Base-by-base conservation (phyloP, 805 yeast species). In the Saccharomycopsis capsularis region DNA sequence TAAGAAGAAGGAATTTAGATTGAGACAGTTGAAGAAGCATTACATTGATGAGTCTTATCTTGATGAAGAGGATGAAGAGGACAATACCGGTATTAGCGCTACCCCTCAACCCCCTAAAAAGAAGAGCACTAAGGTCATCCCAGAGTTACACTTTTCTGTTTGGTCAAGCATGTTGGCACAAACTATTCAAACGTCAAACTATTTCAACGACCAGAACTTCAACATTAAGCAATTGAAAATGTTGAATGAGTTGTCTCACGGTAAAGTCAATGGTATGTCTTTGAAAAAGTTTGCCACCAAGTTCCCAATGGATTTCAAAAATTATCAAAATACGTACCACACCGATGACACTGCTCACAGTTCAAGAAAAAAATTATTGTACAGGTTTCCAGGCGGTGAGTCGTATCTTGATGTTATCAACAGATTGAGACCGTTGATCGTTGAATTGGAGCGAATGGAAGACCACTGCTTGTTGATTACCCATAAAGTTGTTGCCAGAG, bases 361-460 rank as follows among this genome's bases (percentile, higher is more conserved):
- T 16, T 75, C 88, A 19, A 75, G 97, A 51, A 66, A 86, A 57
- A 91, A 91, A 65, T 71, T 91, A 57, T 70, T 82, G 16, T 91
- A 91, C 65, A 72, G 98, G 52, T 91, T 90, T 61, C 99, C 98
- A 1, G 97, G 97, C 11, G 99, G 99, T 21, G 99, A 91, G 64
- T 86, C 95, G 0, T 93, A 91, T 58, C 68, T 91, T 56, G 99
- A 91, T 66, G 99, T 93, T 6, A 84, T 93, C 60, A 87, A 89
- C 56, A 73, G 99, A 53, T 72, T 91, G 47, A 73, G 95, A 52
- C 95, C 97, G 1, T 78, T 91, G 21, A 91, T 91, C 55, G 89
- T 89, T 11, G 99, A 91, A 63, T 76, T 91, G 40, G 99, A 91
- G 63, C 73, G 99, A 56, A 86, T 95, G 42, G 83, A 87, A 6